Evolutionary conservation across 768 basidiomycete genomes (phyloP).

Genomic region (Trametes sanguinea): DNA sequence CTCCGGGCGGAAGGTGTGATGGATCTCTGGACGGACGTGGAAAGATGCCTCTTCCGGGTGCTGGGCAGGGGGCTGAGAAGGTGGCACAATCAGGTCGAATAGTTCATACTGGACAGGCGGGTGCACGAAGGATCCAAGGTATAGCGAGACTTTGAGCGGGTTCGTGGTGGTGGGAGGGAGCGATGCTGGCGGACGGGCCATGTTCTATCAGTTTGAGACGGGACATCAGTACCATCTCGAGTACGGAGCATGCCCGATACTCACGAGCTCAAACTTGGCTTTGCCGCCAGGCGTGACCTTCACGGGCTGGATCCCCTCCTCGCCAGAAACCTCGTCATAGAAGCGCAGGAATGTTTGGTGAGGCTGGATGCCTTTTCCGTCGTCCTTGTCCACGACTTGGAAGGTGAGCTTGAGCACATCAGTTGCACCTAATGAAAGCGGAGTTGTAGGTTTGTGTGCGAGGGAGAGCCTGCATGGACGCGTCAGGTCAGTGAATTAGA

Average conservation of each 20-base stretch:
- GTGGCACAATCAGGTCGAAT: slow-evolving; percentile 73
- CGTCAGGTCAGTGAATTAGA: slow-evolving; percentile 8
- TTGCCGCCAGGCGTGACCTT: slow-evolving; percentile 77
- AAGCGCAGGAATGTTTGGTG: slow-evolving; percentile 92
- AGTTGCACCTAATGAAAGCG: slow-evolving; percentile 52
- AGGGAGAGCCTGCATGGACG: slow-evolving; percentile 12
- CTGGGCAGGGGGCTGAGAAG: slow-evolving; percentile 61
- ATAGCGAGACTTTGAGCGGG: slow-evolving; percentile 71
- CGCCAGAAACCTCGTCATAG: slow-evolving; percentile 72
- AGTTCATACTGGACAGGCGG: slow-evolving; percentile 64
- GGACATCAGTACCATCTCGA: not conserved
- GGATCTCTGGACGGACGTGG: slow-evolving; percentile 69
- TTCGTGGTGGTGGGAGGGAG: slow-evolving; percentile 68
- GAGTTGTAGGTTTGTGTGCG: slow-evolving; percentile 43
- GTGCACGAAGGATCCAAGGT: slow-evolving; percentile 73
- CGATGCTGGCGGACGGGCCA: slow-evolving; percentile 72
- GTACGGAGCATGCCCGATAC: slow-evolving; percentile 22
- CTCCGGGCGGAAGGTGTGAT: slow-evolving; percentile 82
- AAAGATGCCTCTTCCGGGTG: slow-evolving; percentile 76
- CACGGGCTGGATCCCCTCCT: slow-evolving; percentile 86
- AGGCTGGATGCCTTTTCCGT: slow-evolving; percentile 74
- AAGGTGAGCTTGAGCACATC: slow-evolving; percentile 81
- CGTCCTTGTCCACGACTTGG: slow-evolving; percentile 66
- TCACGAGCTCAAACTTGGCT: slow-evolving; percentile 84
- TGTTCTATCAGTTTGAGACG: no score